These are phyloP conservation scores for Apiotrichum akiyoshidainum DNA, from an alignment of 1,284 basidiomycete species.

Conservation along the genomic window DNA sequence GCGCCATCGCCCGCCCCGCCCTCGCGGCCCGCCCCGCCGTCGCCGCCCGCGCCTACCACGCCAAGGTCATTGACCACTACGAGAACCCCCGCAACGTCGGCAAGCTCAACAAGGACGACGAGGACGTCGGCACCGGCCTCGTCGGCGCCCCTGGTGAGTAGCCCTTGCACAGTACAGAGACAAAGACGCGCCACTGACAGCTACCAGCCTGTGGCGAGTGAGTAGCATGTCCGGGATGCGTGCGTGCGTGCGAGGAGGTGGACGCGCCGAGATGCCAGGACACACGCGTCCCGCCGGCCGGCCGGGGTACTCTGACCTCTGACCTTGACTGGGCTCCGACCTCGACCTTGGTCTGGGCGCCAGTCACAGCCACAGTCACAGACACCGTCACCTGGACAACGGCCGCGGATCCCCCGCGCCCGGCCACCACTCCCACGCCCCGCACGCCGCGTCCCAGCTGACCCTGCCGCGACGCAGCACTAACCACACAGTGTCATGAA, in stretches of 20 bases:
- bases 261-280: not conserved
- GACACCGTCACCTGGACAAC: no score
- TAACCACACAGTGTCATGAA: slow-evolving; percentile 86
- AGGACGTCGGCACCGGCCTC: slow-evolving; percentile 80
- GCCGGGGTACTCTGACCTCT: no score
- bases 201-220: slow-evolving; percentile 6
- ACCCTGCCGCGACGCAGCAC: not conserved
- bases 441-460: no score
- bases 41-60: slow-evolving; percentile 66
- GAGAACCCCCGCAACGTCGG: slow-evolving; percentile 91
- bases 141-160: slow-evolving; percentile 69
- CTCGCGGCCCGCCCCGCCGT: slow-evolving; percentile 12
- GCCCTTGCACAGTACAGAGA: no score
- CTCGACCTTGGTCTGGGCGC: no score
- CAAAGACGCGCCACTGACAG: not conserved
- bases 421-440: no score
- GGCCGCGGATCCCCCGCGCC: not conserved
- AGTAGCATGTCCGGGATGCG: not conserved
- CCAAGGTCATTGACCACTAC: slow-evolving; percentile 94
- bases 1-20: slow-evolving; percentile 31
- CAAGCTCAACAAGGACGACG: slow-evolving; percentile 31
- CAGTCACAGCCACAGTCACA: no score
- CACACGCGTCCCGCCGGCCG: no score
- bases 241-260: not conserved
- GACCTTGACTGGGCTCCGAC: no score